Conservation (phyloP, 2,329 filamentous ascomycete species). For the Apiospora rasikravindrae region DNA sequence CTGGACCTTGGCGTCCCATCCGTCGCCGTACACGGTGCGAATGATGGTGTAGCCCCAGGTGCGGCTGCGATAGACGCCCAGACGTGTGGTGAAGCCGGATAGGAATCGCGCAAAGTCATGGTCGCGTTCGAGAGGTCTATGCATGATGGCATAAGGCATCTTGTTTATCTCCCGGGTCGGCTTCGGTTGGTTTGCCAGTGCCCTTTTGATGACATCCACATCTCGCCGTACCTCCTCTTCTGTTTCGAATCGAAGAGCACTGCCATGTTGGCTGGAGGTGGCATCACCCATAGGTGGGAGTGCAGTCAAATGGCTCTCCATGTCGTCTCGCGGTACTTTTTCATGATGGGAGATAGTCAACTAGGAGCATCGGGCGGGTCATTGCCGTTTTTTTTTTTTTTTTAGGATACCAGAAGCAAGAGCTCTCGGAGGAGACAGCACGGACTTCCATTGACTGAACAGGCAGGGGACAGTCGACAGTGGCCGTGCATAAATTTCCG, state of each 20-base stretch:
- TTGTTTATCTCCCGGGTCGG: neutral
- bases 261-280: neutral
- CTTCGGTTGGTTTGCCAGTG: neutral
- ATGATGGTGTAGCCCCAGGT: conserved; percentile 6
- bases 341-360: neutral
- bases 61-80: neutral
- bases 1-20: neutral
- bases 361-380: neutral
- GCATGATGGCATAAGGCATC: neutral
- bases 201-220: neutral
- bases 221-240: neutral
- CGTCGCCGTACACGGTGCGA: neutral
- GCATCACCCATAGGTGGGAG: neutral
- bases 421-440: too few species aligned
- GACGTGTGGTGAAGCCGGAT: neutral
- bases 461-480: too few species aligned
- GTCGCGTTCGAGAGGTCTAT: neutral
- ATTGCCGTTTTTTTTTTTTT: neutral
- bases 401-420: neutral
- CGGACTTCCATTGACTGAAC: too few species aligned
- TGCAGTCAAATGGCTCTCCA: neutral
- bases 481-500: too few species aligned
- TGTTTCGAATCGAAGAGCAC: neutral
- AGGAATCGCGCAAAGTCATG: neutral
- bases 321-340: neutral